Evolutionary conservation across 441 rosid species (phyloP), one percentile per base, ranked within the genome.

Genomic region (Brassica hybrid): DNA sequence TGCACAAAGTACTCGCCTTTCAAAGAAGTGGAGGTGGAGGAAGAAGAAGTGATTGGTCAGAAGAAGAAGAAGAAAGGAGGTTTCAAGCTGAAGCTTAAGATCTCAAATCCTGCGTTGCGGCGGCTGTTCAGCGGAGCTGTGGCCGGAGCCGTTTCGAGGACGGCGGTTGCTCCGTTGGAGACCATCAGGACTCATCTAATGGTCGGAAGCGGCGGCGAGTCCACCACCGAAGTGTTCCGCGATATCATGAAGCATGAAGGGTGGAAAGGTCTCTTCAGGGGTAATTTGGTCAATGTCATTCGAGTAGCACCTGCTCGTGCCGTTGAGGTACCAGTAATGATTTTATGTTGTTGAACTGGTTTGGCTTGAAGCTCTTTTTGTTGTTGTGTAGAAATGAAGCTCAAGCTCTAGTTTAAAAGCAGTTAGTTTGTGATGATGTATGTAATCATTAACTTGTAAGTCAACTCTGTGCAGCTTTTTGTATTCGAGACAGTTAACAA

Each of bases 301-400:
- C 88, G 98, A 56, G 98, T 93, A 76, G 94, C 96, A 2, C 98
- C 98, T 4, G 90, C 93, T 87, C 89, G 89, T 81, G 98, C 98
- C 18, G 90, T 93, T 36, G 98, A 93, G 98, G 98, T 93, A 88
- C 66, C 52, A 6, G 3, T 10, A 11, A 13, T 56, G 48, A 45
- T 50, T 43, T 59, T 13, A 9, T 38, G 43, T n/a, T n/a, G n/a
- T n/a, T n/a, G n/a, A n/a, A n/a, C n/a, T n/a, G n/a, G n/a, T n/a
- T n/a, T n/a, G n/a, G n/a, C n/a, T n/a, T n/a, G n/a, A n/a, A n/a
- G n/a, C n/a, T n/a, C n/a, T n/a, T n/a, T n/a, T n/a, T n/a, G n/a
- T n/a, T n/a, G n/a, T n/a, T n/a, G n/a, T n/a, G n/a, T n/a, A n/a
- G n/a, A n/a, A n/a, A n/a, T n/a, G n/a, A n/a, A n/a, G n/a, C n/a